phyloP scores from a whole-genome alignment of 2,329 filamentous ascomycete genomes.

The Cladobotryum protrusum region DNA sequence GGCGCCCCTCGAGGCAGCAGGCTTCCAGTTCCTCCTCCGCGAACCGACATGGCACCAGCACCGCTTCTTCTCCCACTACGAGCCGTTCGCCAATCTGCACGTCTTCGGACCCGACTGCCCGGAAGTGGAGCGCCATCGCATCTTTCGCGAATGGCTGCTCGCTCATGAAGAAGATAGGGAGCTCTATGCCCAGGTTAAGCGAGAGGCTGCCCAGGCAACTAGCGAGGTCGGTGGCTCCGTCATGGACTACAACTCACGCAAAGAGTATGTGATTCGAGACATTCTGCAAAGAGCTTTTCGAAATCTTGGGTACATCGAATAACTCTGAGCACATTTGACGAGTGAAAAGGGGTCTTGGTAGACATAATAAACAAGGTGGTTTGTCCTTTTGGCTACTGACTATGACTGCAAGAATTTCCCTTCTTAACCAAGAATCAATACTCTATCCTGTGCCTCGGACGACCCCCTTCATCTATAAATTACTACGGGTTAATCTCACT shows the following conservation, averaged over 20 bases:
- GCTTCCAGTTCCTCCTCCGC: slow-evolving; percentile 40
- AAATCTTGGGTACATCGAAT: slow-evolving; percentile 6
- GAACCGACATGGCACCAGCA: slow-evolving; percentile 44
- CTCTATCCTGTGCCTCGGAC: too few relatives aligned
- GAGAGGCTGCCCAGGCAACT: slow-evolving; percentile 26
- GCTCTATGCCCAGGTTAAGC: slow-evolving; percentile 34
- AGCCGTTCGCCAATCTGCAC: slow-evolving; percentile 39
- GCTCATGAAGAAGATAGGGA: slow-evolving; percentile 30
- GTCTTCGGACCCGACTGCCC: slow-evolving; percentile 39
- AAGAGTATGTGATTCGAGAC: slow-evolving; percentile 31
- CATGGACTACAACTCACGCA: slow-evolving; percentile 34
- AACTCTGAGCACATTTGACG: neutral
- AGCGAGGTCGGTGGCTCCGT: slow-evolving; percentile 24
- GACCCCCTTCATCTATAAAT: too few relatives aligned
- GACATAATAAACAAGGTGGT: too few relatives aligned
- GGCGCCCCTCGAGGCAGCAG: slow-evolving; percentile 33
- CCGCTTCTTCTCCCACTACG: slow-evolving; percentile 35
- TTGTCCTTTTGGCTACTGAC: too few relatives aligned
- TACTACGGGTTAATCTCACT: too few relatives aligned
- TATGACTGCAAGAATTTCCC: too few relatives aligned
- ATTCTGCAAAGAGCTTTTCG: slow-evolving; percentile 26
- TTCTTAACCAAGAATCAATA: too few relatives aligned
- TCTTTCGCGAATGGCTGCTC: slow-evolving; percentile 38
- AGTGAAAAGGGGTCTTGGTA: too few relatives aligned
- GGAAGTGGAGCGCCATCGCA: slow-evolving; percentile 34